Percentiles rank a stretch among this genome's conserved stretches.
Conservation (phyloP, 192 early-diverging fungal species). For the Coemansia sp. region DNA sequence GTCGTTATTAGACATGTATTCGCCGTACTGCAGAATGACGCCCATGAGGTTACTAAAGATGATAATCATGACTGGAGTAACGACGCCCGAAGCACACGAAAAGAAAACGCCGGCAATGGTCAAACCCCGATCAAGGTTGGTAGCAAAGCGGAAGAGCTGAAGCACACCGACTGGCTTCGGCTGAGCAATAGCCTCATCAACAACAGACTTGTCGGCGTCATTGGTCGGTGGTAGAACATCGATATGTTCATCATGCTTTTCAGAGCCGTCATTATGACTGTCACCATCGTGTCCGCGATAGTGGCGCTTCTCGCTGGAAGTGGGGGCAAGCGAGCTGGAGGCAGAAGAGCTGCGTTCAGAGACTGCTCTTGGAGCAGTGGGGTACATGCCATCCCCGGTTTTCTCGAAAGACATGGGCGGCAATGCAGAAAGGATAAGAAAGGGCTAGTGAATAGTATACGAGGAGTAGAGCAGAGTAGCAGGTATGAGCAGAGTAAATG, state of each 20-base stretch:
- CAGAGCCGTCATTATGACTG: not conserved
- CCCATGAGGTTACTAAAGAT: constrained; percentile 30
- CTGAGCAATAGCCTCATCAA: not conserved
- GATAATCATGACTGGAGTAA: constrained; percentile 40
- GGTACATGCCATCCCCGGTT: not conserved
- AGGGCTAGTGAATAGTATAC: too few relatives aligned
- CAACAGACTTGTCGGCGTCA: not conserved
- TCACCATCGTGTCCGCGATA: not conserved
- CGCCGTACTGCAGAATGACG: constrained; percentile 58
- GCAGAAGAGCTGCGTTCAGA: not conserved
- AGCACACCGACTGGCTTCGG: constrained; percentile 44
- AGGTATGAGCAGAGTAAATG: too few relatives aligned
- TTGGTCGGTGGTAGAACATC: not conserved
- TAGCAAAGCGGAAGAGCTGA: constrained; percentile 65
- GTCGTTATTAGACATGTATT: too few relatives aligned
- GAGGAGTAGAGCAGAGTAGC: too few relatives aligned
- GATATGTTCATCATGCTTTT: not conserved
- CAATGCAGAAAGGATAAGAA: too few relatives aligned
- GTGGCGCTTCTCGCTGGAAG: constrained; percentile 1
- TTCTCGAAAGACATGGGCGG: not conserved
- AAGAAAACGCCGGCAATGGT: constrained; percentile 38
- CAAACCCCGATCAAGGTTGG: constrained; percentile 49
- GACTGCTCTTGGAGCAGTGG: not conserved
- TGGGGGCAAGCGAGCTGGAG: not conserved
- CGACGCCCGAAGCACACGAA: constrained; percentile 21